A percentile compares a stretch with the other conserved stretches of the same genome.
Conservation (phyloP, 2,329 filamentous ascomycete species). For the Colletotrichum sp. region DNA sequence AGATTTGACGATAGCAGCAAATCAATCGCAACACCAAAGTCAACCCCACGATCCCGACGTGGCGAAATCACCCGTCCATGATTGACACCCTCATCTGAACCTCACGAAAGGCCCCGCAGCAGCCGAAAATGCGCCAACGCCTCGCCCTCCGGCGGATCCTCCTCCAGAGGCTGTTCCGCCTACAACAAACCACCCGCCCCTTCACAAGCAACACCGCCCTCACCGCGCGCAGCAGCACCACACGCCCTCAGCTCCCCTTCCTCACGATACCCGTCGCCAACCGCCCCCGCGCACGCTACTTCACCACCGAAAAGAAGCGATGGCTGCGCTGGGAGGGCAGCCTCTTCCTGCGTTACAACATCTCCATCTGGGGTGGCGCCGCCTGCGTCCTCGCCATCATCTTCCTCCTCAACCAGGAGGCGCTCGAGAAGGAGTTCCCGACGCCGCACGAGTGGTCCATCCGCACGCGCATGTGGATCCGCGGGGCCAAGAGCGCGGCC, state of each 20-base stretch:
- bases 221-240: constrained; percentile 28
- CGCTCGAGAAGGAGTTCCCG: constrained; percentile 76
- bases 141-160: constrained; percentile 39
- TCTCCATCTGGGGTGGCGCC: constrained; percentile 69
- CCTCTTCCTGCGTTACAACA: constrained; percentile 70
- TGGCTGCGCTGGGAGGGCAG: constrained; percentile 76
- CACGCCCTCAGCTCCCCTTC: constrained; percentile 55
- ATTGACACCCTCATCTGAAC: neutral
- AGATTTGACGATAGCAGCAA: neutral
- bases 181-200: constrained; percentile 15
- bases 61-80: neutral
- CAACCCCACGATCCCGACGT: neutral
- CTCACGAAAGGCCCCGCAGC: neutral
- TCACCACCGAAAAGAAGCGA: constrained; percentile 78
- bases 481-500: constrained; percentile 66
- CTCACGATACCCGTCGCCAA: constrained; percentile 47
- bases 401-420: constrained; percentile 74
- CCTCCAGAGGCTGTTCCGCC: constrained; percentile 23
- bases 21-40: neutral
- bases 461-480: constrained; percentile 70
- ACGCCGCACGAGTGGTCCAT: constrained; percentile 85
- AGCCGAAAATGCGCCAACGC: constrained; percentile 42
- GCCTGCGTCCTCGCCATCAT: constrained; percentile 65
- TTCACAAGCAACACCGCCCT: constrained; percentile 25
- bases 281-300: constrained; percentile 63